These are phyloP conservation scores for Cryphonectria parasitica DNA, from an alignment of 2,329 filamentous ascomycete species.

Conservation along the genomic window DNA sequence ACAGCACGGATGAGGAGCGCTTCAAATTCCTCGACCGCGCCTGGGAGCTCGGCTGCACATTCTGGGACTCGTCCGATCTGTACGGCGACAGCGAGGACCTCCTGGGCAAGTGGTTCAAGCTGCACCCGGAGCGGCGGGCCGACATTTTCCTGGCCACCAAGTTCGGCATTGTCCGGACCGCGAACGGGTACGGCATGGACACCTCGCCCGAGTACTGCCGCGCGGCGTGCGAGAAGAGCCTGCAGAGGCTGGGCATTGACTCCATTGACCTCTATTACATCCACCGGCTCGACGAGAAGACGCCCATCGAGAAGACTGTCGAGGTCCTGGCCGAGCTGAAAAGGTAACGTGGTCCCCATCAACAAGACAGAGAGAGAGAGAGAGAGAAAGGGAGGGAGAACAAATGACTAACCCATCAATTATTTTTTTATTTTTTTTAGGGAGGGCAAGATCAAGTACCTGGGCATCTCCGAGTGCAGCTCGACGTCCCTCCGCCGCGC, in stretches of 20 bases:
- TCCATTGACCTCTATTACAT: conserved; percentile 61
- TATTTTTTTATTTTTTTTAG: conserved; percentile 30
- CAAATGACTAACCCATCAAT: not conserved
- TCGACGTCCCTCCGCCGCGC: conserved; percentile 55
- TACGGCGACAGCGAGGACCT: conserved; percentile 54
- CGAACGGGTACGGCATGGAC: conserved; percentile 33
- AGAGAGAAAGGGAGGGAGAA: not conserved
- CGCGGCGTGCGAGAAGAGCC: conserved; percentile 38
- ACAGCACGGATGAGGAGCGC: conserved; percentile 52
- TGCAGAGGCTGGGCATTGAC: conserved; percentile 52
- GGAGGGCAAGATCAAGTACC: conserved; percentile 60
- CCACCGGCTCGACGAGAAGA: conserved; percentile 52
- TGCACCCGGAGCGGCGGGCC: conserved; percentile 50
- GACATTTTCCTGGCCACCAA: conserved; percentile 55
- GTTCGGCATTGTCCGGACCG: conserved; percentile 34
- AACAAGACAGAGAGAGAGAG: not conserved
- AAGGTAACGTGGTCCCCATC: conserved; percentile 35
- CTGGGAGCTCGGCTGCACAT: conserved; percentile 52
- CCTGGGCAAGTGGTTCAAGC: conserved; percentile 55
- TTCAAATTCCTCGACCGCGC: conserved; percentile 55
- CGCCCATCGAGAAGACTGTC: conserved; percentile 55
- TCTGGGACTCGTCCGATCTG: conserved; percentile 55
- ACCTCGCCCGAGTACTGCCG: conserved; percentile 38
- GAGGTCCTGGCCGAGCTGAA: conserved; percentile 52
- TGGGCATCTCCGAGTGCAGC: conserved; percentile 59